These are phyloP conservation scores for Fusarium torreyae DNA, from an alignment of 2,329 filamentous ascomycete species.

Conservation along the genomic window DNA sequence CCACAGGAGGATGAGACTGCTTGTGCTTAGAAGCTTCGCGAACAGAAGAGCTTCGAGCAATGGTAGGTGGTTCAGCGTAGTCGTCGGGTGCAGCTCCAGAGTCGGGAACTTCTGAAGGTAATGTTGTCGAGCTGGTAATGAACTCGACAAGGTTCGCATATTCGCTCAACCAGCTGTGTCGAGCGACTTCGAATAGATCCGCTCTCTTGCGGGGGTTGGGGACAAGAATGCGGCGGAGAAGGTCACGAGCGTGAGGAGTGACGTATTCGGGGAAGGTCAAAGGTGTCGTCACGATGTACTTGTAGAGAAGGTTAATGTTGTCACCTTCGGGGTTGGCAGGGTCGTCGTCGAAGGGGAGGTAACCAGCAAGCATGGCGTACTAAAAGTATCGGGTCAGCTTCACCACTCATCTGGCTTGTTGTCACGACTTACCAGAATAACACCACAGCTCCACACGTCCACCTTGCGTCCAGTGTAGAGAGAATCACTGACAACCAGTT, in stretches of 20 bases:
- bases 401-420: not conserved
- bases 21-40: slow-evolving; percentile 85
- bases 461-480: slow-evolving; percentile 98
- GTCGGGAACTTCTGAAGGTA: slow-evolving; percentile 86
- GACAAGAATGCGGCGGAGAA: slow-evolving; percentile 92
- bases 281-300: slow-evolving; percentile 98
- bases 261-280: slow-evolving; percentile 99
- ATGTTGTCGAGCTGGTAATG: slow-evolving; percentile 95
- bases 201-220: slow-evolving; percentile 95
- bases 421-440: slow-evolving; percentile 84
- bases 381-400: slow-evolving; percentile 58
- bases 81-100: slow-evolving; percentile 76
- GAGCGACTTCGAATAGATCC: slow-evolving; percentile 95
- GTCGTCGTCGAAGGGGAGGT: slow-evolving; percentile 97
- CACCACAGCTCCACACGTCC: slow-evolving; percentile 99
- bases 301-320: slow-evolving; percentile 99
- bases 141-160: slow-evolving; percentile 97
- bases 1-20: slow-evolving; percentile 61
- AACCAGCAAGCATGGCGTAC: slow-evolving; percentile 99
- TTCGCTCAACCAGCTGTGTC: slow-evolving; percentile 98
- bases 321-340: slow-evolving; percentile 98
- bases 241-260: slow-evolving; percentile 93
- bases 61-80: slow-evolving; percentile 69
- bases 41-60: slow-evolving; percentile 92
- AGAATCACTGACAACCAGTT: slow-evolving; percentile 97